These are phyloP conservation scores for Chrysanthemum lavandulifolium DNA, from an alignment of 129 eudicot species.

Conservation along the genomic window DNA sequence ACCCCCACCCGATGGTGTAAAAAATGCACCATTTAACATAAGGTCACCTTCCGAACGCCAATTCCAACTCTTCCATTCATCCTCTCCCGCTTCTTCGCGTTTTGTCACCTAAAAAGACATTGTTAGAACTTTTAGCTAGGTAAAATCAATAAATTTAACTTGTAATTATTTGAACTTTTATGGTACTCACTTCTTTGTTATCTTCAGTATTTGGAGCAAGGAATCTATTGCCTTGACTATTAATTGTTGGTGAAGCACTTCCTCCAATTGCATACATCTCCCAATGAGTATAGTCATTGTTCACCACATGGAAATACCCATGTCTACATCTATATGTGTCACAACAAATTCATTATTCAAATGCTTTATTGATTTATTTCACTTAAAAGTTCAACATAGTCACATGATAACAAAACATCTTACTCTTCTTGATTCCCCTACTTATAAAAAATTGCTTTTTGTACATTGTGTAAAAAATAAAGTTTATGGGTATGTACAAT, in stretches of 20 bases:
- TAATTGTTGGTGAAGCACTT: constrained; percentile 81
- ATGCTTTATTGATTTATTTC: too few relatives aligned
- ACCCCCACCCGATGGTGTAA: constrained; percentile 65
- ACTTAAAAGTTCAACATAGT: neutral
- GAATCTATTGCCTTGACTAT: constrained; percentile 84
- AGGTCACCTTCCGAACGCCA: constrained; percentile 89
- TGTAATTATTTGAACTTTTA: neutral
- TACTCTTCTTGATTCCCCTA: constrained; percentile 3
- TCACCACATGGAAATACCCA: constrained; percentile 89
- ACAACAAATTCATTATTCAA: neutral
- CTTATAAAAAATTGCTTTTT: neutral
- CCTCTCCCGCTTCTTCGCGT: constrained; percentile 58
- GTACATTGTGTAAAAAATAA: constrained; percentile 3
- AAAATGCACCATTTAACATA: constrained; percentile 84
- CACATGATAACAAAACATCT: neutral
- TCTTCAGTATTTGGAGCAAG: constrained; percentile 56
- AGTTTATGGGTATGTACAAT: neutral
- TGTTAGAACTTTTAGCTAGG: neutral
- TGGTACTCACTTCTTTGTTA: constrained; percentile 57
- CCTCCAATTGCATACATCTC: constrained; percentile 92
- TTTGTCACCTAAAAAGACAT: constrained; percentile 62
- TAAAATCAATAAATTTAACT: constrained; percentile 11
- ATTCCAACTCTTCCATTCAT: constrained; percentile 76
- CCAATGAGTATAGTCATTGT: constrained; percentile 88
- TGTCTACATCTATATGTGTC: constrained; percentile 50